Base-by-base conservation (phyloP, 257 asterid genomes). In the Penstemon davidsonii region DNA sequence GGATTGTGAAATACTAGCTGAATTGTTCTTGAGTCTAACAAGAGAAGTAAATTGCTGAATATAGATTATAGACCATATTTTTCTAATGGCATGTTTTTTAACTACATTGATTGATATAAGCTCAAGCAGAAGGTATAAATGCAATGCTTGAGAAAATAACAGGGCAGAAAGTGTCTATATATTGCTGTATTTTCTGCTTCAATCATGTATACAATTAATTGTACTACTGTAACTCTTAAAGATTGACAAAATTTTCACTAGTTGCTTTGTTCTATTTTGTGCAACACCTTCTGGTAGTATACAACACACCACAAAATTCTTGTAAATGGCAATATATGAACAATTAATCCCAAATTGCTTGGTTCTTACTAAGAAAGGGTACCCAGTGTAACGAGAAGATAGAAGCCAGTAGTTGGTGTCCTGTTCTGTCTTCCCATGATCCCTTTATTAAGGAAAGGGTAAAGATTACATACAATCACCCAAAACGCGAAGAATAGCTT, bases 341-440 rank as follows among this genome's bases (percentile, higher is more conserved):
- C 96, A 91, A 49, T 91, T 91, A 58, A 86, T 79, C 76, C 97
- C 97, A 58, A 96, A 91, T 53, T 80, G 83, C 83, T 78, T 88
- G 25, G 97, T 86, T 79, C 77, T 84, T 7, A 91, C 72, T 65
- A 87, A 75, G 65, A 88, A 91, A 0, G 96, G 96, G 7, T 13
- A 90, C 96, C 97, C 96, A 90, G 38, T 88, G 83, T 88, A 91
- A 78, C 10, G 96, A 86, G 80, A 91, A 88, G 49, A 91, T 88
- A 39, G 97, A 91, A n/a, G 97, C 96, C 97, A 62, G 88, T 87
- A 56, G 97, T 91, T 4, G 97, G 97, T 8, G 96, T 87, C 81
- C 96, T 81, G 66, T 91, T 88, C 80, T 91, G 97, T 75, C 79
- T 84, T 0, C 97, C 97, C 96, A 87, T 88, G 33, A 88, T 84